These are phyloP conservation scores for Candolleomyces efflorescens DNA, from an alignment of 768 basidiomycete species.

Conservation along the genomic window DNA sequence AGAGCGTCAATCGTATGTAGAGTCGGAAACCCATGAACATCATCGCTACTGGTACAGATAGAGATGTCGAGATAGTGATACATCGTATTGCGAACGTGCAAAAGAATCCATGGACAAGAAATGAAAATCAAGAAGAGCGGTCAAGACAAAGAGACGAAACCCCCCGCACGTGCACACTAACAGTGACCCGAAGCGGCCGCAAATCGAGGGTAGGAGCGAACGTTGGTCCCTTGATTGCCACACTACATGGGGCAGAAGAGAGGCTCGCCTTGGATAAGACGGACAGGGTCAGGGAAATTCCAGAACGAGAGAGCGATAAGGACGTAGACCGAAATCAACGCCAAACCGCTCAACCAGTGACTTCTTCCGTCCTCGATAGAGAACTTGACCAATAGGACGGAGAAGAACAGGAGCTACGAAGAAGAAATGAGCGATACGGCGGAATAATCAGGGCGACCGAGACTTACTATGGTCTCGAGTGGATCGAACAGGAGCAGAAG, in stretches of 20 bases:
- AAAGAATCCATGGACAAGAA: neutral
- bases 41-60: too few relatives aligned
- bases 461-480: slow-evolving; percentile 33
- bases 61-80: too few relatives aligned
- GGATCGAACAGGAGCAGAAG: slow-evolving; percentile 36
- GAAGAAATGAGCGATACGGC: neutral
- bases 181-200: too few relatives aligned
- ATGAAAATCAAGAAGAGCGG: neutral
- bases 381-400: slow-evolving; percentile 39
- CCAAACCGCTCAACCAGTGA: slow-evolving; percentile 43
- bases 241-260: slow-evolving; percentile 21
- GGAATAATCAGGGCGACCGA: neutral
- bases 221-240: neutral
- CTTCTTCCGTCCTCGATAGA: slow-evolving; percentile 44
- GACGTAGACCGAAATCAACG: slow-evolving; percentile 31
- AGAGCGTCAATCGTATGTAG: too few relatives aligned
- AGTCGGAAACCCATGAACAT: too few relatives aligned
- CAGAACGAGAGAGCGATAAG: slow-evolving; percentile 35
- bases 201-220: too few relatives aligned
- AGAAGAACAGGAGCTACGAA: slow-evolving; percentile 31
- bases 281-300: slow-evolving; percentile 34
- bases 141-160: neutral
- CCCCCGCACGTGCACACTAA: neutral
- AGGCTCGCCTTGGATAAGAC: slow-evolving; percentile 28
- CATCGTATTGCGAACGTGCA: neutral